Evolutionary conservation across 164 flowering plant species (phyloP).

Genomic region (Platanus orientalis): DNA sequence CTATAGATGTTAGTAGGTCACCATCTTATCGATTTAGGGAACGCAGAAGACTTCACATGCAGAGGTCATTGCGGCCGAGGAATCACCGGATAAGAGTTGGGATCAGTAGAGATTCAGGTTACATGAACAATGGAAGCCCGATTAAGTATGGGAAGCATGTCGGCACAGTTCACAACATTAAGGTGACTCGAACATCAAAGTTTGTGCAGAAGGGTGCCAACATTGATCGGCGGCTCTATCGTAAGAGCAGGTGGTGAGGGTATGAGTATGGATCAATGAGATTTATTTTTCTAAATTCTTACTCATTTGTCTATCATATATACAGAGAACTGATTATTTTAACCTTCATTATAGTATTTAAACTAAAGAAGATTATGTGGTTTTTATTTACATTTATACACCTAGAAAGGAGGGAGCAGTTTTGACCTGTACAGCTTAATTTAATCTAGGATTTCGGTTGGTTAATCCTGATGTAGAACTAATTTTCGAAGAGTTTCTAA

Average conservation of each 20-base stretch:
- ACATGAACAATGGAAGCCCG: slow-evolving; percentile 4
- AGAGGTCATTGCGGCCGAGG: slow-evolving; percentile 40
- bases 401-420: too few relatives aligned
- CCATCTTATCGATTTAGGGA: slow-evolving; percentile 16
- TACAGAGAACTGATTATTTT: too few relatives aligned
- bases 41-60: slow-evolving; percentile 24
- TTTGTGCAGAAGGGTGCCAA: slow-evolving; percentile 28
- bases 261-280: background rate
- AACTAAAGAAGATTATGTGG: too few relatives aligned
- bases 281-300: too few relatives aligned
- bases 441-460: too few relatives aligned
- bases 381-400: too few relatives aligned
- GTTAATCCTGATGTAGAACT: too few relatives aligned
- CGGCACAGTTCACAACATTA: slow-evolving; percentile 22
- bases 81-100: slow-evolving; percentile 29
- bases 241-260: slow-evolving; percentile 7
- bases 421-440: too few relatives aligned
- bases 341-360: too few relatives aligned
- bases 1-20: slow-evolving; percentile 12
- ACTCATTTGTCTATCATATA: too few relatives aligned
- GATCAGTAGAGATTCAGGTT: slow-evolving; percentile 18
- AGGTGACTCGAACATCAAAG: slow-evolving; percentile 30
- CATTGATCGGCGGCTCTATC: background rate
- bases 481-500: too few relatives aligned
- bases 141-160: slow-evolving; percentile 11